Base-by-base conservation (phyloP, 2,329 filamentous ascomycete genomes). In the Ascochyta viciae-villosae region DNA sequence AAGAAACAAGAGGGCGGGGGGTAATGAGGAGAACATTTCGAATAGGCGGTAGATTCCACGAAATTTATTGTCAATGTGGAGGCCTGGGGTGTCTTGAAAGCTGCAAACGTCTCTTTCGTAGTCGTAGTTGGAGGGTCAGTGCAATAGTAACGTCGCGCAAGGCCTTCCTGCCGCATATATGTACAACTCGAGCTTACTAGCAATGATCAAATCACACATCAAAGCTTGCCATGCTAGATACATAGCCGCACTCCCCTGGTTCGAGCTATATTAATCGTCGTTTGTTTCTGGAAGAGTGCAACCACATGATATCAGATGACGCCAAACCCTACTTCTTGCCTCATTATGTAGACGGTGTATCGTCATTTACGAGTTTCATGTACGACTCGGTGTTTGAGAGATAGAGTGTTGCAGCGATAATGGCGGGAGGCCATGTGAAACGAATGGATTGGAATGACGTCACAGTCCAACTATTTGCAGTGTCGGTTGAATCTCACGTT, bases 341-440 rank as follows among this genome's bases (percentile, higher is more conserved):
- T 39, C 19, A 6, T 34, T 27, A 3, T 19, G 3, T 19, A 24
- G 12, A 12, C 5, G 19, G 3, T 12, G 4, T 29, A n/a, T 7
- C n/a, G 1, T n/a, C 3, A 22, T 16, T 33, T 15, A 6, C 12
- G 3, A 4, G 23, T 3, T 10, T 48, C 16, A n/a, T 7, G 16
- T 10, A 8, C 19, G 6, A 13, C 12, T 51, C 42, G 22, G 19
- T 39, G 41, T 51, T 41, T 56, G 37, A 31, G 24, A 34, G 26
- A 26, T 29, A 47, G 24, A 34, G 35, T 39, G 34, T 50, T 46
- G 48, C 40, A 54, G 46, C 51, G 39, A 55, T 46, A 9, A 48
- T 44, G 47, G 39, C 43, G 39, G 43, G 29, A 12, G n/a, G 29
- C 35, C 15, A 38, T 15, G 19, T 49, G 39, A 49, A 44, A 48